Evolutionary conservation across 192 early-diverging fungal genomes (phyloP).

Genomic region (Piromyces finnis): DNA sequence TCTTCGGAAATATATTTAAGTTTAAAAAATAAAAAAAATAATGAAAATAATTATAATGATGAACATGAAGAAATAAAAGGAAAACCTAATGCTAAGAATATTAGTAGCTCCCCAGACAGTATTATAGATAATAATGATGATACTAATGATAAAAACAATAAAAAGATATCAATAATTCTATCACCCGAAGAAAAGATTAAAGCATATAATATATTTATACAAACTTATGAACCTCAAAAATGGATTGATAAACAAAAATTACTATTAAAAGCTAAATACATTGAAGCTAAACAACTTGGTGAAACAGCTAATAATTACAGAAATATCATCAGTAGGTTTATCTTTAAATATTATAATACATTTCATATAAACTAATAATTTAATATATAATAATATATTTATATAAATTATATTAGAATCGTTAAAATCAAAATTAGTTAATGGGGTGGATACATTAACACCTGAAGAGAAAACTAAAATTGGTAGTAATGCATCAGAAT

Average conservation of each 20-base stretch:
- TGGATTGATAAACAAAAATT: conserved; percentile 43
- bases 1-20: neutral
- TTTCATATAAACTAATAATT: too few relatives aligned
- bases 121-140: too few relatives aligned
- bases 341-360: too few relatives aligned
- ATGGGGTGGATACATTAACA: neutral
- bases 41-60: neutral
- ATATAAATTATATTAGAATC: neutral
- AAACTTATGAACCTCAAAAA: conserved; percentile 18
- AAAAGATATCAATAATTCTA: neutral
- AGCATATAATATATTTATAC: conserved; percentile 33
- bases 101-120: too few relatives aligned
- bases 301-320: neutral
- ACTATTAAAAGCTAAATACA: conserved; percentile 27
- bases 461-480: neutral
- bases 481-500: neutral
- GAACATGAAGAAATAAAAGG: neutral
- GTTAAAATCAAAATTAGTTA: neutral
- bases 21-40: neutral
- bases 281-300: neutral
- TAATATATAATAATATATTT: neutral
- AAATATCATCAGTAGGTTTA: neutral
- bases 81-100: neutral
- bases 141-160: neutral
- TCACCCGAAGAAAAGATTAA: conserved; percentile 24